A percentile compares a stretch with the other conserved stretches of the same genome.
Conservation (phyloP, 2,329 filamentous ascomycete species). For the Aulographum hederae region DNA sequence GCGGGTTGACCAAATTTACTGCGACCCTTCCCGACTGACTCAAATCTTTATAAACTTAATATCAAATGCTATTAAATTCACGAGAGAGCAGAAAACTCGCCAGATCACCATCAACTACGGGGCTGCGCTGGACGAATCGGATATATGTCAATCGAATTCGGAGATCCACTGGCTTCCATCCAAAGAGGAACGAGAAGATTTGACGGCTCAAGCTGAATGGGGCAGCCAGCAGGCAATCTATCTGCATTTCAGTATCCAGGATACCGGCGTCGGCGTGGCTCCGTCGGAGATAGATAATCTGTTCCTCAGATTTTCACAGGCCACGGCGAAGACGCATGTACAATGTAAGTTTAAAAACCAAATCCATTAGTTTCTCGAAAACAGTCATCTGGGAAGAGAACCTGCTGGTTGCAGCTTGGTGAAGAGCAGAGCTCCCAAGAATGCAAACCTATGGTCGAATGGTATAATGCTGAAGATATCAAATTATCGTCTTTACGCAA, state of each 20-base stretch:
- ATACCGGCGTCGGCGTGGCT: not conserved
- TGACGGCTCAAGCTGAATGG: slow-evolving; percentile 13
- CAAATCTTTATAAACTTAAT: slow-evolving; percentile 26
- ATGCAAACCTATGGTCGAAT: no score
- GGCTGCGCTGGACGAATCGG: slow-evolving; percentile 12
- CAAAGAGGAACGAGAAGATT: slow-evolving; percentile 8
- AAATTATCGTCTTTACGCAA: no score
- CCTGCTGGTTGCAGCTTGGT: no score
- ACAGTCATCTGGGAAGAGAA: no score
- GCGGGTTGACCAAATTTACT: slow-evolving; percentile 18
- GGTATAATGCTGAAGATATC: no score
- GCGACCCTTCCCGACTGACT: slow-evolving; percentile 24
- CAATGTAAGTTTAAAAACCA: no score
- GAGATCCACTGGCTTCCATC: slow-evolving; percentile 6
- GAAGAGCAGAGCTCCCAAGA: no score
- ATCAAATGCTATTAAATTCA: slow-evolving; percentile 30
- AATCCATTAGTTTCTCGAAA: no score
- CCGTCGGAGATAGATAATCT: not conserved
- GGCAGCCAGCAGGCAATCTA: no score
- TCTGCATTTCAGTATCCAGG: no score
- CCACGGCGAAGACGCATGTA: slow-evolving; percentile 17
- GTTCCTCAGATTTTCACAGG: slow-evolving; percentile 9
- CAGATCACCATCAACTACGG: slow-evolving; percentile 20
- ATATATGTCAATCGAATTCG: not conserved
- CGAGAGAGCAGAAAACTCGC: slow-evolving; percentile 16